These are phyloP conservation scores for Russula abietina DNA, from an alignment of 768 basidiomycete genomes.

Conservation along the genomic window DNA sequence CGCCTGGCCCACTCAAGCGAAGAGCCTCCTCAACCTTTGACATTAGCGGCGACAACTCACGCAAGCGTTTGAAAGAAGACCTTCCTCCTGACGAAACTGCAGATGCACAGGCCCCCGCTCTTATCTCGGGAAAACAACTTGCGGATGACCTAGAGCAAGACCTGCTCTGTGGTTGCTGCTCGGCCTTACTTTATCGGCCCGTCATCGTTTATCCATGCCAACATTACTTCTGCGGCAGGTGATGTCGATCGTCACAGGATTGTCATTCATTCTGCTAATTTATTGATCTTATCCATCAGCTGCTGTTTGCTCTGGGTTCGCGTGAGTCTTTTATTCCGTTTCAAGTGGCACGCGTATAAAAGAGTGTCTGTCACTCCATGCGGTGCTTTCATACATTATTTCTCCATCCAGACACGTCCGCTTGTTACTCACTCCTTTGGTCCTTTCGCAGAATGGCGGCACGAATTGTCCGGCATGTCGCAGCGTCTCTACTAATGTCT, in stretches of 20 bases:
- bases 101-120: conserved; percentile 14
- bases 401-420: conserved; percentile 1
- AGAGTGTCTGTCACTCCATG: background rate
- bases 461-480: conserved; percentile 82
- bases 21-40: conserved; percentile 23
- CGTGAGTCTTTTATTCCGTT: conserved; percentile 43
- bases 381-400: conserved; percentile 23
- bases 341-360: background rate
- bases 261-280: background rate
- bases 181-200: conserved; percentile 74
- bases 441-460: conserved; percentile 61
- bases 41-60: conserved; percentile 7
- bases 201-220: conserved; percentile 81
- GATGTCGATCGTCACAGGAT: conserved; percentile 24
- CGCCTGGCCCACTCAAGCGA: conserved; percentile 20
- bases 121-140: conserved; percentile 34
- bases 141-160: conserved; percentile 64
- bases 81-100: conserved; percentile 12
- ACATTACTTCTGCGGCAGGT: conserved; percentile 92
- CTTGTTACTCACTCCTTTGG: background rate
- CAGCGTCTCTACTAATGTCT: conserved; percentile 57
- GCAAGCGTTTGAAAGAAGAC: conserved; percentile 24
- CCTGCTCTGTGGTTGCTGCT: conserved; percentile 81
- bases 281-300: conserved; percentile 35
- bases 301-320: conserved; percentile 80